Percentiles rank a stretch among this genome's conserved stretches.
Conservation (phyloP, 495 filamentous ascomycete species). For the Lophium mytilinum region DNA sequence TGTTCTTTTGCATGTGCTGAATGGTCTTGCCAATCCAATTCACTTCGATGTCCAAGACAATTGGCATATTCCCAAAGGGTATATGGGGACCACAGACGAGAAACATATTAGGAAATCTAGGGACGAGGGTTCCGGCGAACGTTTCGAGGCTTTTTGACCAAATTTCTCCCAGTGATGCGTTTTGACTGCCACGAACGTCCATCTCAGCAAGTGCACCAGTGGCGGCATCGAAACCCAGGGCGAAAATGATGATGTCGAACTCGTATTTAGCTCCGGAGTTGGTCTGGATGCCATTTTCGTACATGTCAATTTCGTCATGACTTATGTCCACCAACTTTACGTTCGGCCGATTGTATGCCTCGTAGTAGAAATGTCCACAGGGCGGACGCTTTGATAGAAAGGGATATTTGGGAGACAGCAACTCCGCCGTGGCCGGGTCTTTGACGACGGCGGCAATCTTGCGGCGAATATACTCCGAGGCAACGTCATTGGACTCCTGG, state of each 20-base stretch:
- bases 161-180: constrained; percentile 21
- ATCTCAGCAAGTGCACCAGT: constrained; percentile 29
- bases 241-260: constrained; percentile 18
- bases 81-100: constrained; percentile 31
- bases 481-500: constrained; percentile 24
- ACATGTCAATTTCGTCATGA: constrained; percentile 23
- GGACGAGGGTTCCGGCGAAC: constrained; percentile 22
- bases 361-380: constrained; percentile 31
- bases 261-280: neutral
- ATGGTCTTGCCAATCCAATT: neutral
- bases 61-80: constrained; percentile 4
- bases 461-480: constrained; percentile 26
- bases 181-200: constrained; percentile 25
- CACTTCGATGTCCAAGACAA: neutral
- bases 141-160: constrained; percentile 25
- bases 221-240: constrained; percentile 34
- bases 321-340: constrained; percentile 32
- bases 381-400: constrained; percentile 26
- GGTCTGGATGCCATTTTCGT: constrained; percentile 12
- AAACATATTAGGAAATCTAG: constrained; percentile 34
- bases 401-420: constrained; percentile 20
- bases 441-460: constrained; percentile 21
- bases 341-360: constrained; percentile 31
- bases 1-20: neutral
- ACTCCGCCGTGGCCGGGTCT: constrained; percentile 24